A percentile compares a stretch with the other conserved stretches of the same genome.
Evolutionary conservation across 768 basidiomycete genomes (phyloP).

Genomic region (Trametes gibbosa): DNA sequence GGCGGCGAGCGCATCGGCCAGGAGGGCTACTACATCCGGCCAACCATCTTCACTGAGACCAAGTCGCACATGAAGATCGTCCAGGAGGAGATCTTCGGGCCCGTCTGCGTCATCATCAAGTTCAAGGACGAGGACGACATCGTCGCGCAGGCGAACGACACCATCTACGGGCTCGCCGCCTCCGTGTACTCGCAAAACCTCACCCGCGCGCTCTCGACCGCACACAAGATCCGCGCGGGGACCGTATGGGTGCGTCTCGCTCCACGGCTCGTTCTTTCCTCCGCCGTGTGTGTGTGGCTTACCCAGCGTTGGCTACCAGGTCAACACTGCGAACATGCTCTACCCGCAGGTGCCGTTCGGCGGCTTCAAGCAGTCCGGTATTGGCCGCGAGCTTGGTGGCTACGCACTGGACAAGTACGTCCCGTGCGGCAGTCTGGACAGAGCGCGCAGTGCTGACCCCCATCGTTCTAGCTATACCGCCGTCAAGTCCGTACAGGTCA

Average conservation of each 20-base stretch:
- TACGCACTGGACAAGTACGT: conserved; percentile 42
- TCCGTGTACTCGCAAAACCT: conserved; percentile 84
- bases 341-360: conserved; percentile 61
- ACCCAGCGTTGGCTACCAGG: no score
- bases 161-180: conserved; percentile 81
- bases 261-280: no score
- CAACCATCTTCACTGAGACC: conserved; percentile 61
- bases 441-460: not conserved
- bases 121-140: conserved; percentile 66
- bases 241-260: no score
- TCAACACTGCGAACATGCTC: conserved; percentile 45
- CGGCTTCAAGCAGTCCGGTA: conserved; percentile 72
- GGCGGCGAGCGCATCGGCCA: conserved; percentile 53
- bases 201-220: conserved; percentile 67
- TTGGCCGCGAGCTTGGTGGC: conserved; percentile 68
- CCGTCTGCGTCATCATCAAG: conserved; percentile 65
- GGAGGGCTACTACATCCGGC: conserved; percentile 62
- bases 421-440: not conserved
- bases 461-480: conserved; percentile 48
- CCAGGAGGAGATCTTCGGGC: conserved; percentile 63
- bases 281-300: no score
- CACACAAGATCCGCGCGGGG: conserved; percentile 76
- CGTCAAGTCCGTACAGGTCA: conserved; percentile 64
- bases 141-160: conserved; percentile 78
- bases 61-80: conserved; percentile 57